Base-by-base conservation (phyloP, 495 filamentous ascomycete genomes). In the Penicillium taxi region DNA sequence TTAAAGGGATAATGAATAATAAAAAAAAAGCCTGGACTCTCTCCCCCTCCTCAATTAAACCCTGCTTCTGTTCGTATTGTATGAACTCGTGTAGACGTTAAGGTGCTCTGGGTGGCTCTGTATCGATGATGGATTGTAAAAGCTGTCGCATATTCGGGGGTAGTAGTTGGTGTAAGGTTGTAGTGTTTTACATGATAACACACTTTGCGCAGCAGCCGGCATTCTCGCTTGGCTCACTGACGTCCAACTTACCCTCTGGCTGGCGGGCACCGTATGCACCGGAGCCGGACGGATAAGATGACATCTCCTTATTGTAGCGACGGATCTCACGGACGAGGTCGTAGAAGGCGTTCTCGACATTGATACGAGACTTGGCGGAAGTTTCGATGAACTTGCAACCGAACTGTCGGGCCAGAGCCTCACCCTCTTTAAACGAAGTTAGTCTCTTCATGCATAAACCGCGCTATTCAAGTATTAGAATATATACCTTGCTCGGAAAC, bases 381-480 rank as follows among this genome's bases (percentile, higher is more conserved):
- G 91, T 96, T 69, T 98, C 91, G 65, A 98, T 94, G 69, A 96
- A 98, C 59, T 89, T 86, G 75, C 91, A 96, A 49, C 80, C 79
- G 63, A 96, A 96, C 45, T 82, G 77, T 19, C 75, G 73, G 25
- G 91, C 91, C 37, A 96, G 73, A 40, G 78, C 74, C 56, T 89
- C 79, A 50, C 90, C 91, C 78, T 96, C 91, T 98, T 68, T 47
- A 48, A 23, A 41, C 19, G n/a, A n/a, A n/a, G n/a, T n/a, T n/a
- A n/a, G n/a, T n/a, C n/a, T n/a, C n/a, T n/a, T n/a, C n/a, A n/a
- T n/a, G n/a, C n/a, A n/a, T n/a, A n/a, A n/a, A n/a, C n/a, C n/a
- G n/a, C n/a, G n/a, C n/a, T n/a, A n/a, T n/a, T n/a, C n/a, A n/a
- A n/a, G n/a, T n/a, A n/a, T n/a, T 25, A 27, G 24, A 37, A 69